A percentile compares a stretch with the other conserved stretches of the same genome.
Conservation (phyloP, 2,329 filamentous ascomycete genomes). For the Talaromyces sp. region DNA sequence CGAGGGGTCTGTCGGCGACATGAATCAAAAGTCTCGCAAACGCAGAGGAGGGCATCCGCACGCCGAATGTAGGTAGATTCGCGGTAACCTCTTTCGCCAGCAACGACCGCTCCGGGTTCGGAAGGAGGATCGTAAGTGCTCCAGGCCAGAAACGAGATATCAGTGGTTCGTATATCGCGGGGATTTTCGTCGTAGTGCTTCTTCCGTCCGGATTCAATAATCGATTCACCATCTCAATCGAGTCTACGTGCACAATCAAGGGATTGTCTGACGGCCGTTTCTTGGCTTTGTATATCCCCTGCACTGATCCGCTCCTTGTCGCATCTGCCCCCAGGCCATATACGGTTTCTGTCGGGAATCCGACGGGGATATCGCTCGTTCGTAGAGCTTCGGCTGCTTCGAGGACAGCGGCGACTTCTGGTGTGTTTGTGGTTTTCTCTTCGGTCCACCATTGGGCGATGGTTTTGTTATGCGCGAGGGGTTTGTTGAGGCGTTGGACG, state of each 20-base stretch:
- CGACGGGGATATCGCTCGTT: conserved; percentile 70
- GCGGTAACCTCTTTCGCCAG: conserved; percentile 92
- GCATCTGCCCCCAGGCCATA: conserved; percentile 97
- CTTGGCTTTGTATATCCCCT: conserved; percentile 90
- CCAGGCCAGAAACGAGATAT: conserved; percentile 91
- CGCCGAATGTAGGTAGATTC: conserved; percentile 78
- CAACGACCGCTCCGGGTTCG: conserved; percentile 64
- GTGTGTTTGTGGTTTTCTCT: conserved; percentile 35
- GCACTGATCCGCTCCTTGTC: conserved; percentile 76
- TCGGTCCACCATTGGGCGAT: conserved; percentile 40
- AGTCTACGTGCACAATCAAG: conserved; percentile 86
- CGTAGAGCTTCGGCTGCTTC: conserved; percentile 66
- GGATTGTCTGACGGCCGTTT: conserved; percentile 90
- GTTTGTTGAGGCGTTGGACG: conserved; percentile 36
- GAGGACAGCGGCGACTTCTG: conserved; percentile 54
- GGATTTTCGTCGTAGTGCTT: conserved; percentile 49
- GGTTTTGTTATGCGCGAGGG: conserved; percentile 29
- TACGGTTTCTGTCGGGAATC: conserved; percentile 96
- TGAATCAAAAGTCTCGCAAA: conserved; percentile 87
- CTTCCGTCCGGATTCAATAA: conserved; percentile 51
- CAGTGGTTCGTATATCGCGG: conserved; percentile 71
- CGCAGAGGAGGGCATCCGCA: conserved; percentile 78
- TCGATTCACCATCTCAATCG: conserved; percentile 68
- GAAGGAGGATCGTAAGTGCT: conserved; percentile 84
- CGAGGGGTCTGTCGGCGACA: conserved; percentile 72